These are phyloP conservation scores for Penicillium paxilli DNA, from an alignment of 495 filamentous ascomycete genomes.

Conservation along the genomic window DNA sequence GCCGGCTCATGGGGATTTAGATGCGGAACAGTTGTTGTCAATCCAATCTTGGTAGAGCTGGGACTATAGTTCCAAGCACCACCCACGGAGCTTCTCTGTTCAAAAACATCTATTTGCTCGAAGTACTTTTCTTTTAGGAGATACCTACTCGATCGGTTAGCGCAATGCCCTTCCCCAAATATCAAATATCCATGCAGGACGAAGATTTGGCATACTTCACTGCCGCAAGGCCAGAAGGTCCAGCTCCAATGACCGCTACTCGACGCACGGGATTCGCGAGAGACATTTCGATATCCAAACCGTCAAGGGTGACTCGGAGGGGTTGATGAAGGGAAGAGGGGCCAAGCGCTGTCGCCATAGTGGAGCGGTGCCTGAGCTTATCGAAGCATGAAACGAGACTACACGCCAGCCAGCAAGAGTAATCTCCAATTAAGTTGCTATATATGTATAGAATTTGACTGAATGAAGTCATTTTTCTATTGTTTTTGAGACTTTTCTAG, in stretches of 20 bases:
- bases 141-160: slow-evolving; percentile 50
- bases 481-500: not conserved
- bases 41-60: slow-evolving; percentile 24
- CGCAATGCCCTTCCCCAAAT: not conserved
- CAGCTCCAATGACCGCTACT: slow-evolving; percentile 48
- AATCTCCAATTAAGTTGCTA: too few relatives aligned
- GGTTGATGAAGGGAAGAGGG: slow-evolving; percentile 1
- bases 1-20: slow-evolving; percentile 39
- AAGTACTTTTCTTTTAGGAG: slow-evolving; percentile 73
- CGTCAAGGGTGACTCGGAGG: not conserved
- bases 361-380: slow-evolving; percentile 15
- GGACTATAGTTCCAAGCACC: slow-evolving; percentile 77
- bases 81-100: slow-evolving; percentile 72
- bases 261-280: slow-evolving; percentile 29
- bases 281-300: slow-evolving; percentile 14
- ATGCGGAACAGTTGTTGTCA: slow-evolving; percentile 39
- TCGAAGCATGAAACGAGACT: not conserved
- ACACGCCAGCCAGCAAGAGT: too few relatives aligned
- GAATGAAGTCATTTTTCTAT: not conserved
- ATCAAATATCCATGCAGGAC: not conserved
- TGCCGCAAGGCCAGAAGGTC: slow-evolving; percentile 44
- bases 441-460: not conserved
- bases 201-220: slow-evolving; percentile 32
- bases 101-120: slow-evolving; percentile 71
- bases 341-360: slow-evolving; percentile 21